Evolutionary conservation across 495 filamentous ascomycete genomes (phyloP).

Genomic region (Elasticomyces elasticus): DNA sequence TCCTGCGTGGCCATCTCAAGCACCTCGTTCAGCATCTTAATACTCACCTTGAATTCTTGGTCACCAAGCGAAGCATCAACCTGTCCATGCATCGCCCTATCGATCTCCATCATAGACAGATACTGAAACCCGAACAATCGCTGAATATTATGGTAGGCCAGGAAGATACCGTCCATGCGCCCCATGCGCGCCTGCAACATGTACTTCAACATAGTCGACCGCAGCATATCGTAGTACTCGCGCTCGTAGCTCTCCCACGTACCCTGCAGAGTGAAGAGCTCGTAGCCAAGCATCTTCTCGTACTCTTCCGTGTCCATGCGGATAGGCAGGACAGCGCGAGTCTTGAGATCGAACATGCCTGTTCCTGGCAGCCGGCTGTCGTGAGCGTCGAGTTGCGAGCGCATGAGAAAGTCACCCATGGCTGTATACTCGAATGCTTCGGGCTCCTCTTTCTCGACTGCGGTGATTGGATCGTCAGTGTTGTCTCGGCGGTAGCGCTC

Average conservation of each 20-base stretch:
- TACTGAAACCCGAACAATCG: constrained; percentile 98
- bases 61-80: constrained; percentile 58
- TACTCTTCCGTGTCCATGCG: constrained; percentile 70
- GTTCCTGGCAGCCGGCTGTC: constrained; percentile 79
- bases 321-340: constrained; percentile 78
- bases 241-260: constrained; percentile 84
- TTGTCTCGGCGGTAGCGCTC: constrained; percentile 67
- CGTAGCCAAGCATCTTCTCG: constrained; percentile 72
- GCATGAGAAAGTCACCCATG: constrained; percentile 82
- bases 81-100: constrained; percentile 69
- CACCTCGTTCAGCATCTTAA: constrained; percentile 66
- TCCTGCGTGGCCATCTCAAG: constrained; percentile 61
- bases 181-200: constrained; percentile 92
- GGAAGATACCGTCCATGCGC: constrained; percentile 96
- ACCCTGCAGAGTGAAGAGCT: constrained; percentile 66
- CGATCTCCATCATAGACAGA: constrained; percentile 76
- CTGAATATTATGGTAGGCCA: constrained; percentile 93
- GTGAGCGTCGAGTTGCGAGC: constrained; percentile 89
- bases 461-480: constrained; percentile 50
- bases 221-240: constrained; percentile 94
- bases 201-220: constrained; percentile 91
- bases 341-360: constrained; percentile 96
- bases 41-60: constrained; percentile 72
- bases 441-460: constrained; percentile 47
- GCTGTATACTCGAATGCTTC: constrained; percentile 86